Percentiles rank a stretch among this genome's conserved stretches.
Evolutionary conservation across 352 stramenopile species (phyloP).

Genomic region (Globisporangium rhizosaccharum): DNA sequence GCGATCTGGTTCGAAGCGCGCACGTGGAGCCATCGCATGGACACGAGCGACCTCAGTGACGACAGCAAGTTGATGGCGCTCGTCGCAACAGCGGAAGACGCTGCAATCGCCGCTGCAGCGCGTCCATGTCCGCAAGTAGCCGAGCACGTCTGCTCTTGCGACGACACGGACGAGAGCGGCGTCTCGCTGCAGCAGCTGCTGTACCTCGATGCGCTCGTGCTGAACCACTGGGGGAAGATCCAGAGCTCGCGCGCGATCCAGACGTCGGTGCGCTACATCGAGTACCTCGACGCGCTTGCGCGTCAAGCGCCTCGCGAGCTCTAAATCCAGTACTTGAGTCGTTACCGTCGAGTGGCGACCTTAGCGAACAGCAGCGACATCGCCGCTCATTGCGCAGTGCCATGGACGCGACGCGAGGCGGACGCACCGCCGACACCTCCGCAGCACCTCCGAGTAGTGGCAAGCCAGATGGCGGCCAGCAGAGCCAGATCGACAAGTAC

Average conservation of each 20-base stretch:
- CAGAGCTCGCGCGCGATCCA: slow-evolving; percentile 24
- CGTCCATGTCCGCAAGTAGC: slow-evolving; percentile 16
- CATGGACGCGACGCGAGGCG: too few relatives aligned
- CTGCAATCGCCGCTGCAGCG: slow-evolving; percentile 16
- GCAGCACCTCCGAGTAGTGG: not conserved
- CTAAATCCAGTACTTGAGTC: not conserved
- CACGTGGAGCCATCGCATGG: slow-evolving; percentile 38
- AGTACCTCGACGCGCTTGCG: slow-evolving; percentile 36
- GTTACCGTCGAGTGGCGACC: not conserved
- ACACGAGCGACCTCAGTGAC: slow-evolving; percentile 18
- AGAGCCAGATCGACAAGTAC: slow-evolving; percentile 23
- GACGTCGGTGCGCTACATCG: slow-evolving; percentile 34
- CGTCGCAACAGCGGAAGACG: slow-evolving; percentile 16
- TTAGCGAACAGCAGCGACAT: too few relatives aligned
- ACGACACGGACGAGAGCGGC: slow-evolving; percentile 13
- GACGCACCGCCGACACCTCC: not conserved
- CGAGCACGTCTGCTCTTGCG: slow-evolving; percentile 33
- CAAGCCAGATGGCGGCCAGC: not conserved
- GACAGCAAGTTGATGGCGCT: slow-evolving; percentile 16
- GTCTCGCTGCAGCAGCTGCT: slow-evolving; percentile 46
- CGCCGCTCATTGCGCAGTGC: too few relatives aligned
- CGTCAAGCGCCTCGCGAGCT: not conserved
- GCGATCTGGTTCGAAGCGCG: slow-evolving; percentile 66
- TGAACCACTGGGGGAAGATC: slow-evolving; percentile 44
- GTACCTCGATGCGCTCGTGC: slow-evolving; percentile 54